Conservation (phyloP, 495 filamentous ascomycete species). For the Penicillium taxi region DNA sequence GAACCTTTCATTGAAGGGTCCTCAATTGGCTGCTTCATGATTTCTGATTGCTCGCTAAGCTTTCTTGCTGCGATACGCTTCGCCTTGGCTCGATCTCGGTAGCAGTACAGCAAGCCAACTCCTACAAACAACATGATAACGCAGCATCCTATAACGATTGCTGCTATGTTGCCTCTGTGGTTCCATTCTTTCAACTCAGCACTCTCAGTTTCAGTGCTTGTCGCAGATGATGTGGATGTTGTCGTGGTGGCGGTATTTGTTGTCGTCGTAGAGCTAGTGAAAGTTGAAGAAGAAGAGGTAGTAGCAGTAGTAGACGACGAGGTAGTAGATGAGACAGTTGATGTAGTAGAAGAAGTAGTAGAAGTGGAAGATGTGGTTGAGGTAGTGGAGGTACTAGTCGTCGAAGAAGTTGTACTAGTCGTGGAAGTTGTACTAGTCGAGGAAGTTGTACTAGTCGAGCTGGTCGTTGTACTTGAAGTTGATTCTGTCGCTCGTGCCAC, state of each 20-base stretch:
- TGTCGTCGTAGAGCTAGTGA: background rate
- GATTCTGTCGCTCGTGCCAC: background rate
- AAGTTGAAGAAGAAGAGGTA: background rate
- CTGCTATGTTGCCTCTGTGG: slow-evolving; percentile 4
- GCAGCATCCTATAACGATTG: slow-evolving; percentile 1
- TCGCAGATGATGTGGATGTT: slow-evolving; percentile 1
- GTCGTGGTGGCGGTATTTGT: slow-evolving; percentile 3
- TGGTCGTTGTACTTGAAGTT: background rate
- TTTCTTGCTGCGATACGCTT: slow-evolving; percentile 3
- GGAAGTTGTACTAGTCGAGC: too few species aligned
- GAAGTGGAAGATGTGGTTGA: too few species aligned
- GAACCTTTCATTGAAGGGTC: too few species aligned
- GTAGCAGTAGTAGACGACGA: slow-evolving; percentile 1
- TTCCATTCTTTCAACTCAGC: slow-evolving; percentile 4
- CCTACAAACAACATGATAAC: slow-evolving; percentile 1
- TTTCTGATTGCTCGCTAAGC: too few species aligned
- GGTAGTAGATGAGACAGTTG: too few species aligned
- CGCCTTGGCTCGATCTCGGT: background rate
- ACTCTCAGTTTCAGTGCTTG: slow-evolving; percentile 2
- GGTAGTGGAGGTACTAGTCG: background rate
- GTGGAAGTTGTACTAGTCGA: too few species aligned
- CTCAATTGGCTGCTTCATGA: too few species aligned
- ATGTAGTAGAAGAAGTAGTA: too few species aligned
- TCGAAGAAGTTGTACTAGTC: background rate
- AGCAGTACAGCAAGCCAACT: background rate